Conservation (phyloP, 768 basidiomycete species). For the Termitomyces bulborhizus region DNA sequence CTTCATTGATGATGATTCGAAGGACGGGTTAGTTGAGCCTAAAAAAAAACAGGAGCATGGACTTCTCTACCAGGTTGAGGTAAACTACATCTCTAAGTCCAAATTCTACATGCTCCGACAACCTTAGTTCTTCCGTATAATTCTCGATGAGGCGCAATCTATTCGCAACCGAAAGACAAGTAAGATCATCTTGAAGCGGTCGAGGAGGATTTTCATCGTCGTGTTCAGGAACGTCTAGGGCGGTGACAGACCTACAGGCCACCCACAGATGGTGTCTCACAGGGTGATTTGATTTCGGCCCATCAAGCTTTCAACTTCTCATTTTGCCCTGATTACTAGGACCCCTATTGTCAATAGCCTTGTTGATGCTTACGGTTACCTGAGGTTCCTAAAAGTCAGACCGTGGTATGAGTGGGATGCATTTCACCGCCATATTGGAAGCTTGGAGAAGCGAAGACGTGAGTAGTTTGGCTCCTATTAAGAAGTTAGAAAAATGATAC, state of each 20-base stretch:
- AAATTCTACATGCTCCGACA: not conserved
- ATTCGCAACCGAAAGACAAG: slow-evolving; percentile 45
- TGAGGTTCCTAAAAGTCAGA: slow-evolving; percentile 37
- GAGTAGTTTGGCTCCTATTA: not conserved
- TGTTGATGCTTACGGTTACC: slow-evolving; percentile 43
- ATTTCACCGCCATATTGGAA: slow-evolving; percentile 32
- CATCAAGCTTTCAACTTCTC: not conserved
- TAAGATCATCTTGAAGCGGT: slow-evolving; percentile 17
- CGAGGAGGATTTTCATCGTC: not conserved
- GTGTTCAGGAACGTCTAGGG: slow-evolving; percentile 42
- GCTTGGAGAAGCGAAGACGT: slow-evolving; percentile 48
- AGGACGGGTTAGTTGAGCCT: slow-evolving; percentile 19
- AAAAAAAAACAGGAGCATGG: slow-evolving; percentile 31
- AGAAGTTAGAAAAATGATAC: not conserved
- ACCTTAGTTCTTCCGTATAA: slow-evolving; percentile 42
- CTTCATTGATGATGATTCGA: slow-evolving; percentile 32
- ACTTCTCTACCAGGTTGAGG: slow-evolving; percentile 41
- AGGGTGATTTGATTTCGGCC: slow-evolving; percentile 27
- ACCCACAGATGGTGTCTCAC: slow-evolving; percentile 65
- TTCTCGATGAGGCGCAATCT: slow-evolving; percentile 53
- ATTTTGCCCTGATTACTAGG: slow-evolving; percentile 19
- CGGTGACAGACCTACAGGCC: slow-evolving; percentile 45
- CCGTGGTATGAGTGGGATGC: slow-evolving; percentile 30
- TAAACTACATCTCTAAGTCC: slow-evolving; percentile 14
- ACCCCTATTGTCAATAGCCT: slow-evolving; percentile 64